These are phyloP conservation scores for Candida germanica DNA, from an alignment of 805 yeast species.

Conservation along the genomic window DNA sequence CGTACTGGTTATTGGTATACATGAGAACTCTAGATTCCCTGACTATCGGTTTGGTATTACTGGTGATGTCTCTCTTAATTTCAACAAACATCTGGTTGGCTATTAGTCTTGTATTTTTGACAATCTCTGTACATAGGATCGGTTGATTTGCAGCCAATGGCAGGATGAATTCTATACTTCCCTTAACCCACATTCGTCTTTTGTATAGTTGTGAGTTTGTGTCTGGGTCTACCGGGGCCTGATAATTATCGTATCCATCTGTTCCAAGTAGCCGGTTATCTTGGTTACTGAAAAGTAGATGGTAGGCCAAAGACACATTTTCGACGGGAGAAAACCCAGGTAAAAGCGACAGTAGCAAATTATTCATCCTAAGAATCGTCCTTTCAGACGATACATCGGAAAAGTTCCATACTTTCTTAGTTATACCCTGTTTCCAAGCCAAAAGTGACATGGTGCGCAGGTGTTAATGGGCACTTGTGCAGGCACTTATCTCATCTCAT, in stretches of 20 bases:
- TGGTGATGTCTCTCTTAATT: constrained; percentile 40
- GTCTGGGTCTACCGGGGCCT: constrained; percentile 48
- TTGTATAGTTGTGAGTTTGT: constrained; percentile 32
- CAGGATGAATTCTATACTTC: constrained; percentile 46
- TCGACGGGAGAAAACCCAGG: neutral
- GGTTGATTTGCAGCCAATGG: neutral
- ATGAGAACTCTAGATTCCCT: constrained; percentile 58
- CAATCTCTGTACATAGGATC: constrained; percentile 48
- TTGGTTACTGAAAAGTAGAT: constrained; percentile 68
- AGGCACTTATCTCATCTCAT: constrained; percentile 8
- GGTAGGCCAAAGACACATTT: constrained; percentile 45
- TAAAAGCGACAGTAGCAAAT: constrained; percentile 15
- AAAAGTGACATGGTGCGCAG: no score
- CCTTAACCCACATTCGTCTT: constrained; percentile 80
- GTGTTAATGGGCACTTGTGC: no score
- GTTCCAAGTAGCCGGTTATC: constrained; percentile 43
- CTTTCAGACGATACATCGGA: constrained; percentile 21
- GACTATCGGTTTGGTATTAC: constrained; percentile 16
- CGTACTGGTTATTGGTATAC: constrained; percentile 63
- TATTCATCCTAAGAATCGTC: constrained; percentile 16
- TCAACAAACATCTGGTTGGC: constrained; percentile 48
- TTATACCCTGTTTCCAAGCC: constrained; percentile 20
- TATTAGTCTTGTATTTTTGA: constrained; percentile 38
- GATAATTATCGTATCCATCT: constrained; percentile 83
- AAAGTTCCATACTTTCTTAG: constrained; percentile 17